Conservation (phyloP, 768 basidiomycete species). For the Trametopsis cervina region DNA sequence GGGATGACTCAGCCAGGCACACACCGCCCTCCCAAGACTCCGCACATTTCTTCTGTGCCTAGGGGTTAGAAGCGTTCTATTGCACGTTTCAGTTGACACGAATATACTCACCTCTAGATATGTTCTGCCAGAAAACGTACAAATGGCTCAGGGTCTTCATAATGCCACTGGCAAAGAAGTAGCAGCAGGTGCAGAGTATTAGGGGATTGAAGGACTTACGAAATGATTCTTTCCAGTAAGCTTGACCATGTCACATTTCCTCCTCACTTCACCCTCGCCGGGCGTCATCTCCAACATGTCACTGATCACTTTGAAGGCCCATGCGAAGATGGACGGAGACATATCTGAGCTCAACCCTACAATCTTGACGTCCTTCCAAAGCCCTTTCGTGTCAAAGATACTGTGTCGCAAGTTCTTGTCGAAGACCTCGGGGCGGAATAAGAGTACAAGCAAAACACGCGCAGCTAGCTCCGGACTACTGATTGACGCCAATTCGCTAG, state of each 20-base stretch:
- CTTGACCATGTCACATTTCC: background rate
- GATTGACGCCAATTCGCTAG: background rate
- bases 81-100: no score
- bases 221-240: conserved; percentile 15
- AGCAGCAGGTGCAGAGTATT: background rate
- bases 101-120: no score
- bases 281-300: background rate
- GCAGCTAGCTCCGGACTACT: background rate
- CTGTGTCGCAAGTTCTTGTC: conserved; percentile 6
- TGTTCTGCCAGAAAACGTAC: no score
- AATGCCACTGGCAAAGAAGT: conserved; percentile 11
- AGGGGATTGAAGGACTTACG: conserved; percentile 14
- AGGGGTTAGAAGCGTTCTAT: no score
- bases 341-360: conserved; percentile 11
- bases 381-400: conserved; percentile 6
- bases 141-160: conserved; percentile 16
- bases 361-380: conserved; percentile 3
- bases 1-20: no score
- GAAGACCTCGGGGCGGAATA: background rate
- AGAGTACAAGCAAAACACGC: background rate
- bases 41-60: no score
- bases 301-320: conserved; percentile 1
- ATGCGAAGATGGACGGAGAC: conserved; percentile 4
- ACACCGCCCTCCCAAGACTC: no score
- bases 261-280: background rate